Percentiles rank a stretch among this genome's conserved stretches.
Evolutionary conservation across 2,329 filamentous ascomycete species (phyloP).

Genomic region (Diplodia sapinea): DNA sequence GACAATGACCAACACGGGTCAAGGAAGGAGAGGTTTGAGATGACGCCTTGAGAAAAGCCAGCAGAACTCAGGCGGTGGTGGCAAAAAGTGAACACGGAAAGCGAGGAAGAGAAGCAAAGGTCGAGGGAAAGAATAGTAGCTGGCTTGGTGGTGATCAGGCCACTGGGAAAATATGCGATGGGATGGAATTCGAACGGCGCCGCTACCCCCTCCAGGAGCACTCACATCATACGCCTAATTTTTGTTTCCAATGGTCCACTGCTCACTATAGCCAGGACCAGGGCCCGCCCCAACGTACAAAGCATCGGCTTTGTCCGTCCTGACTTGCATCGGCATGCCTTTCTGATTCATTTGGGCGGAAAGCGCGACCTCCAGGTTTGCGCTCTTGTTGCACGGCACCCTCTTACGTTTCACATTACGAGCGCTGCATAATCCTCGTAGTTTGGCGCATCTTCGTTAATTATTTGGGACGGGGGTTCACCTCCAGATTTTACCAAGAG

Average conservation of each 20-base stretch:
- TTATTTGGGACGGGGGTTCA: neutral
- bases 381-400: neutral
- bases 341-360: neutral
- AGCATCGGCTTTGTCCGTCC: neutral
- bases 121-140: neutral
- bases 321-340: neutral
- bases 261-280: neutral
- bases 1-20: neutral
- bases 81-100: neutral
- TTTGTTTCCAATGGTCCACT: neutral
- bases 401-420: neutral
- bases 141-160: neutral
- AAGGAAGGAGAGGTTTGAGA: slow-evolving; percentile 26
- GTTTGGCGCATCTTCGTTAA: neutral
- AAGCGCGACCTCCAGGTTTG: neutral
- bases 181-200: neutral
- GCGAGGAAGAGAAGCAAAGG: neutral
- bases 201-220: neutral
- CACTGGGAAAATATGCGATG: neutral
- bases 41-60: slow-evolving; percentile 2
- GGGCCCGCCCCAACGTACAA: neutral
- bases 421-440: neutral
- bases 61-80: neutral
- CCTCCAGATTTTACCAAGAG: neutral
- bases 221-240: neutral